Base-by-base conservation (phyloP, 805 yeast genomes). In the Metschnikowia chrysomelidarum region DNA sequence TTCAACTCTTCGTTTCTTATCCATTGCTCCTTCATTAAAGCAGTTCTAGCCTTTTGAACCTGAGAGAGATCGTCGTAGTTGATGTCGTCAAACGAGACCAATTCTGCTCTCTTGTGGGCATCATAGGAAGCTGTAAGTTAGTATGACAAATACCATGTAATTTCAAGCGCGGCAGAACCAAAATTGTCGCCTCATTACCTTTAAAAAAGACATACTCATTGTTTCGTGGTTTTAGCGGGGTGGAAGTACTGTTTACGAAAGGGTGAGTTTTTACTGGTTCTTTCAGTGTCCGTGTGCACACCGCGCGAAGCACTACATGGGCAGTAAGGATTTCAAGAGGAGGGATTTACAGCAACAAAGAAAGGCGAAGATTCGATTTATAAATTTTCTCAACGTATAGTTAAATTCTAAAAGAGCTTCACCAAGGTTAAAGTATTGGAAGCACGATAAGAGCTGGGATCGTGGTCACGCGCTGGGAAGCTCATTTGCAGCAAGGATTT, bases 21-120 rank as follows among this genome's bases (percentile, higher is more conserved):
- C 74, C 80, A 83, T 59, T 86, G 93, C 61, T 85, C 94, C 60
- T 87, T 79, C 37, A 83, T 51, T 74, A 84, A 69, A 18, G 91
- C 74, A 42, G 75, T 76, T 68, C 87, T 86, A n/a, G 95, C 95
- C 30, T 71, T 65, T 37, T 76, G 75, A 32, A 86, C 74, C 47
- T 78, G 79, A 11, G 65, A 61, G 42, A 72, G 70, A 60, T 84
- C 77, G 50, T 73, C 73, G 62, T 86, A 86, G 65, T 83, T 83
- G 46, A 86, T 83, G 46, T 80, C 85, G 62, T 86, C 94, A 55
- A 85, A 86, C 27, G 94, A 85, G 36, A 84, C 91, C 50, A 76
- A 71, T 50, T 81, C 86, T 27, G 86, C 80, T 60, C 78, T 68
- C 47, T 59, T 58, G 54, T 73, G 78, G 49, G 62, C 52, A 22